phyloP scores from a whole-genome alignment of 768 basidiomycete species.

The Rhizopogon vinicolor region DNA sequence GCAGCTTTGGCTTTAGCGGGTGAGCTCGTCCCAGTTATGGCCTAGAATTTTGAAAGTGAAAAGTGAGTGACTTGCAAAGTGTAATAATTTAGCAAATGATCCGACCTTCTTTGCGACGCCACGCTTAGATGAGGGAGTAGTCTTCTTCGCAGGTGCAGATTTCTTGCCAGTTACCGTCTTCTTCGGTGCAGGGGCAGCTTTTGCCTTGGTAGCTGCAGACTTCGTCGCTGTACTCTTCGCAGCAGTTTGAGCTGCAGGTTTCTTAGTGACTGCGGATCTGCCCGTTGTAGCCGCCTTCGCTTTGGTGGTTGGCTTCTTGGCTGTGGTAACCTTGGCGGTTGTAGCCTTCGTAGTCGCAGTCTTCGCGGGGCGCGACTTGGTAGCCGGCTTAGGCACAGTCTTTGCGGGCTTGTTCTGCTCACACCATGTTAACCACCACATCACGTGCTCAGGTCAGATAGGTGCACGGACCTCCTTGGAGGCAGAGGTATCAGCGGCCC shows the following conservation, averaged over 20 bases:
- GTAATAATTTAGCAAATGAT: background rate
- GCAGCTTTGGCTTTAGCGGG: slow-evolving; percentile 29
- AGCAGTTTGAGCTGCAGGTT: slow-evolving; percentile 32
- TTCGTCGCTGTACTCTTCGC: slow-evolving; percentile 16
- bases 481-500: slow-evolving; percentile 44
- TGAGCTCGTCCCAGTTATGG: slow-evolving; percentile 45
- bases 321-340: slow-evolving; percentile 16
- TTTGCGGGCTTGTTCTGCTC: slow-evolving; percentile 28
- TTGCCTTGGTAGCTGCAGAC: slow-evolving; percentile 15
- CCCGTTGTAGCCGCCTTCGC: slow-evolving; percentile 25
- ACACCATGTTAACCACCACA: slow-evolving; percentile 8
- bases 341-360: slow-evolving; percentile 20
- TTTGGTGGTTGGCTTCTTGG: slow-evolving; percentile 30
- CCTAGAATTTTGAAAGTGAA: slow-evolving; percentile 28
- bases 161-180: slow-evolving; percentile 28
- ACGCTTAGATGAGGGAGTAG: slow-evolving; percentile 37
- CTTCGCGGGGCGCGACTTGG: slow-evolving; percentile 23
- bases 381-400: slow-evolving; percentile 20
- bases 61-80: background rate
- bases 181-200: slow-evolving; percentile 24
- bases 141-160: slow-evolving; percentile 36
- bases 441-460: slow-evolving; percentile 14
- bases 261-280: slow-evolving; percentile 37
- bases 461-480: slow-evolving; percentile 52
- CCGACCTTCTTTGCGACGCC: slow-evolving; percentile 62